phyloP scores from a whole-genome alignment of 2,329 filamentous ascomycete genomes.

The Calonectria montana region DNA sequence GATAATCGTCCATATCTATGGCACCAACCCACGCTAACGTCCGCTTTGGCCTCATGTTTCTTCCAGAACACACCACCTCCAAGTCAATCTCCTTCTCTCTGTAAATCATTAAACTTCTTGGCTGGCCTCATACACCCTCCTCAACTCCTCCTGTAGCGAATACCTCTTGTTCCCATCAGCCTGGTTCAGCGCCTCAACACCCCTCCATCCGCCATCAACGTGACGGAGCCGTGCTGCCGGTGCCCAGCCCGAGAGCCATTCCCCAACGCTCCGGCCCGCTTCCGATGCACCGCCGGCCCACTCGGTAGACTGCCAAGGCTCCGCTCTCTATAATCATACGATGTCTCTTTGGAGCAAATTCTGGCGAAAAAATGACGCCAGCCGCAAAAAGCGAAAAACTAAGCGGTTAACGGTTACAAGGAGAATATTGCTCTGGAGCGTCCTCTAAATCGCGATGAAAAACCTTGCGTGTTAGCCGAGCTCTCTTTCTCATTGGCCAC shows the following conservation, averaged over 20 bases:
- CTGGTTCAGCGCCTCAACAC: background rate
- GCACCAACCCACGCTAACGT: constrained; percentile 8
- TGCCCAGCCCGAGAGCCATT: constrained; percentile 19
- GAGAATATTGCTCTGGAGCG: constrained; percentile 9
- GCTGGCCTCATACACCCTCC: background rate
- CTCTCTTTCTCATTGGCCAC: constrained; percentile 16
- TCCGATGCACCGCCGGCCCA: constrained; percentile 40
- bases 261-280: constrained; percentile 38
- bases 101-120: background rate
- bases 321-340: constrained; percentile 38
- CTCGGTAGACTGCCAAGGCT: constrained; percentile 34
- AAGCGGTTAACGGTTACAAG: background rate
- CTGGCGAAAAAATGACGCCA: constrained; percentile 25
- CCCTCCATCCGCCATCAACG: background rate
- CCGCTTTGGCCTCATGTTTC: constrained; percentile 12
- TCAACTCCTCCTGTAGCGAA: background rate
- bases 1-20: background rate
- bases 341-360: constrained; percentile 25
- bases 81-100: background rate
- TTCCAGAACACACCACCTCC: background rate
- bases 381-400: constrained; percentile 3
- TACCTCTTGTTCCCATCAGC: background rate
- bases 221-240: constrained; percentile 21
- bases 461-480: background rate
- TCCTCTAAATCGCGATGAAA: background rate